A percentile compares a stretch with the other conserved stretches of the same genome.
Conservation (phyloP, 192 early-diverging fungal species). For the Blastocladiella britannica region DNA sequence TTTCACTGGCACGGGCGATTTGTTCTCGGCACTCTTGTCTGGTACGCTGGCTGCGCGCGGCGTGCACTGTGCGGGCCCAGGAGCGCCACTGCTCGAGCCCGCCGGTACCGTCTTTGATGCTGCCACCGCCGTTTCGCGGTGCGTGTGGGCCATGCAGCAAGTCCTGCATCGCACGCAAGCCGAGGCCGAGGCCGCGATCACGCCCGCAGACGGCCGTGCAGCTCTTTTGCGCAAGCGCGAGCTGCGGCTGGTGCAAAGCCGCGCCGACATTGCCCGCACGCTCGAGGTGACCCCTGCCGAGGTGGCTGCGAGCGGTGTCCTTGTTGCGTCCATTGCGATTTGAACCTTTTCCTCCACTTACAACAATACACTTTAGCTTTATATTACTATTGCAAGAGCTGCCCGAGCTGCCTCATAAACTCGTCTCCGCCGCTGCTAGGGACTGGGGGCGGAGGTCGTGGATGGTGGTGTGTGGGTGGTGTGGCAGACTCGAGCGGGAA, state of each 20-base stretch:
- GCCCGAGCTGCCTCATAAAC: too few relatives aligned
- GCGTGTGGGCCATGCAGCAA: conserved; percentile 28
- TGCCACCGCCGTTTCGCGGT: conserved; percentile 44
- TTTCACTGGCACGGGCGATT: conserved; percentile 86
- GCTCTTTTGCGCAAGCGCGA: conserved; percentile 38
- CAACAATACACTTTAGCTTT: too few relatives aligned
- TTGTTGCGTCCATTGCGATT: background rate
- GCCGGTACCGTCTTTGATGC: conserved; percentile 45
- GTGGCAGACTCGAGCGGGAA: too few relatives aligned
- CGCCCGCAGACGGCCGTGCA: conserved; percentile 7
- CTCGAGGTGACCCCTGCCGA: background rate
- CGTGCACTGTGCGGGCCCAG: conserved; percentile 3
- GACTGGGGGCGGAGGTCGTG: too few relatives aligned
- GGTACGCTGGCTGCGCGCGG: conserved; percentile 24
- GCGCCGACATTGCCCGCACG: conserved; percentile 27
- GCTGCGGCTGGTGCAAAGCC: conserved; percentile 46
- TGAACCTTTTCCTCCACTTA: too few relatives aligned
- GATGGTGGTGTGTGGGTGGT: too few relatives aligned
- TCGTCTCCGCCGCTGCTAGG: too few relatives aligned
- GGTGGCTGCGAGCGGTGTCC: background rate
- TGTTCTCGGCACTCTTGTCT: conserved; percentile 54
- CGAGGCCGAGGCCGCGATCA: conserved; percentile 9
- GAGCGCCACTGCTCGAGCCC: conserved; percentile 20
- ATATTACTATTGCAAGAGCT: too few relatives aligned
- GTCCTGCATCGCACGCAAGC: conserved; percentile 5